A percentile compares a stretch with the other conserved stretches of the same genome.
These are phyloP conservation scores for Irpex rosettiformis DNA, from an alignment of 1,284 basidiomycete genomes.

Conservation along the genomic window DNA sequence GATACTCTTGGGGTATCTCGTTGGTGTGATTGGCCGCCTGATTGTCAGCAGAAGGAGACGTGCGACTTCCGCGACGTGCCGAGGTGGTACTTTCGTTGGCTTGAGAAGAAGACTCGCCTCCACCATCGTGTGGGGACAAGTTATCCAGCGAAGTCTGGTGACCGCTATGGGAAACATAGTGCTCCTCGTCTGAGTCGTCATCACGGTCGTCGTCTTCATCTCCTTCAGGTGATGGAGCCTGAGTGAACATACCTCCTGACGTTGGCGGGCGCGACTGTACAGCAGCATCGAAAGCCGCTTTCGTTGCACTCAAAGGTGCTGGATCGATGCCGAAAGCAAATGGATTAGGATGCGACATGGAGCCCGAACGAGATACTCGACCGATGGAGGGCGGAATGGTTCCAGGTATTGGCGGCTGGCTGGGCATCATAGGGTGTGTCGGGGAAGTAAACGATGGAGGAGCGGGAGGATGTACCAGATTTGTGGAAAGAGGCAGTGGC, in stretches of 20 bases:
- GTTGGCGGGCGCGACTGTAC: conserved; percentile 29
- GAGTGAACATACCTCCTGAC: conserved; percentile 25
- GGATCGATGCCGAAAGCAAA: conserved; percentile 40
- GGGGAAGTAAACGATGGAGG: conserved; percentile 14
- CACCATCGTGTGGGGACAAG: conserved; percentile 5
- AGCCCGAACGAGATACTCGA: conserved; percentile 62
- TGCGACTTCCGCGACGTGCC: conserved; percentile 27
- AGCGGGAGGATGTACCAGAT: conserved; percentile 5
- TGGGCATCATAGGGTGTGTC: conserved; percentile 34
- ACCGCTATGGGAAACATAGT: neutral
- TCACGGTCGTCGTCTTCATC: conserved; percentile 39
- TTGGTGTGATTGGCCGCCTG: conserved; percentile 40
- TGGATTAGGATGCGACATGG: conserved; percentile 45
- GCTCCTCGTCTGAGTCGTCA: conserved; percentile 34
- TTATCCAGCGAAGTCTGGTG: neutral
- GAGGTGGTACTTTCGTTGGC: conserved; percentile 21
- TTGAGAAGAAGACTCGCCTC: conserved; percentile 17
- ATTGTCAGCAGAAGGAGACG: conserved; percentile 28
- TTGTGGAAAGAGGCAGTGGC: conserved; percentile 8
- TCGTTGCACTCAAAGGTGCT: conserved; percentile 12
- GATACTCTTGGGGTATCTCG: conserved; percentile 80
- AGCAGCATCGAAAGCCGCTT: conserved; percentile 18
- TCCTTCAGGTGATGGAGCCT: conserved; percentile 29
- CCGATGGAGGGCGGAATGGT: conserved; percentile 22
- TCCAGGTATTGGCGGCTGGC: conserved; percentile 9